Evolutionary conservation across 2,329 filamentous ascomycete species (phyloP), one percentile per base, ranked within the genome.

Genomic region (Cladosporium cucumerinum): DNA sequence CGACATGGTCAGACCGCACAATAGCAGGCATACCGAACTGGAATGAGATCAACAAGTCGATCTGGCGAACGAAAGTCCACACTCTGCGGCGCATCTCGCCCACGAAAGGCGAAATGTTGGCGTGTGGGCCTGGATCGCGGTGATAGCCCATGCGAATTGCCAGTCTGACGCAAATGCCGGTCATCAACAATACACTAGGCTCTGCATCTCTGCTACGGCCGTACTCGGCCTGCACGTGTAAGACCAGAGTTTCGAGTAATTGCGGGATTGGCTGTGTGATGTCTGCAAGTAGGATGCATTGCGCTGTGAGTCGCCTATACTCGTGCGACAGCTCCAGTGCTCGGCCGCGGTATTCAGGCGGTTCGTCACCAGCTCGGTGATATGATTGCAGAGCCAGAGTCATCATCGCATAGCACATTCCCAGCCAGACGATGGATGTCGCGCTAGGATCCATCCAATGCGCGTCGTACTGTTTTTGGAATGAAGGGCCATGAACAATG

Each of bases 381-480:
- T 93, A 94, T 63, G 90, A 93, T 71, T 93, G 83, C 81, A 94
- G 86, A 1, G 90, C 89, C 65, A 94, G 82, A 68, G 87, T 90
- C 76, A 94, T 84, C 76, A 94, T 87, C 0, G 90, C 85, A 75
- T 91, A 94, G 14, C 93, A 83, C 66, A 93, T 77, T 1, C 89
- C 91, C 16, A 95, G 78, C 90, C 91, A 95, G 79, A 92, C 89
- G 65, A 92, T 81, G 1, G 88, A 85, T 5, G 90, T 89, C 69
- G 90, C 89, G 16, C 85, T 84, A 0, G 91, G 90, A 71, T 89
- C 87, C 71, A 88, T 80, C 90, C 90, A 94, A 73, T 88, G 85
- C 67, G 80, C 80, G 68, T 88, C 85, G 70, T 89, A 89, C 75
- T 87, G 78, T 72, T 89, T 86, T 72, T 94, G 88, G 72, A 97